Evolutionary conservation across 495 filamentous ascomycete genomes (phyloP).

Genomic region (Elasticomyces elasticus): DNA sequence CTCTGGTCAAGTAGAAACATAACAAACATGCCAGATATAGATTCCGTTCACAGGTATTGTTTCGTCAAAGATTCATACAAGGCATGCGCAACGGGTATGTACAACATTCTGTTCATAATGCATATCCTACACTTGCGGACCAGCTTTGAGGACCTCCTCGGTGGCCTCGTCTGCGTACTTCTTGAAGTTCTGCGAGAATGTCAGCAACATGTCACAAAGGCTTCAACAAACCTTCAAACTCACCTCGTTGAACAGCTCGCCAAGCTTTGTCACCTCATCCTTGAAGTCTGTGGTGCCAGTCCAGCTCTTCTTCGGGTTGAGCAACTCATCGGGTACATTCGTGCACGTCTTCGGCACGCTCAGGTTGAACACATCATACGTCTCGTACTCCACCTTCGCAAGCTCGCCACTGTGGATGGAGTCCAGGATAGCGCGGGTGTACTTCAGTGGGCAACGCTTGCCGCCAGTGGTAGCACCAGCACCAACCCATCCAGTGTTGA

Average conservation of each 20-base stretch:
- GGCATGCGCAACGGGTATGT: too few relatives aligned
- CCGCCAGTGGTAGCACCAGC: constrained; percentile 78
- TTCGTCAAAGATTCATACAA: too few relatives aligned
- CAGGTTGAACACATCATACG: constrained; percentile 93
- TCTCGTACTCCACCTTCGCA: constrained; percentile 84
- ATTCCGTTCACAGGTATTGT: neutral
- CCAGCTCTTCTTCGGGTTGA: constrained; percentile 93
- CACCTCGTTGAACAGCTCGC: constrained; percentile 55
- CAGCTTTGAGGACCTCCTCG: constrained; percentile 55
- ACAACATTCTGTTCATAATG: too few relatives aligned
- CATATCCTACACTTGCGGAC: neutral
- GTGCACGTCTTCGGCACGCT: constrained; percentile 77
- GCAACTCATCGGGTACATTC: constrained; percentile 72
- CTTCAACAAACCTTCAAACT: neutral
- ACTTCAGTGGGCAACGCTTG: constrained; percentile 97
- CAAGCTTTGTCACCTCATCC: constrained; percentile 81
- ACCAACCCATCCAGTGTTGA: constrained; percentile 99
- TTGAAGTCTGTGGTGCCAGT: constrained; percentile 69
- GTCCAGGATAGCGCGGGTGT: constrained; percentile 87
- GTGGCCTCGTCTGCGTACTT: constrained; percentile 87
- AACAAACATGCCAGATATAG: neutral
- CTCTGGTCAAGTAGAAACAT: constrained; percentile 6
- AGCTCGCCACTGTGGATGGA: constrained; percentile 95
- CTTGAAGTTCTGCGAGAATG: constrained; percentile 63
- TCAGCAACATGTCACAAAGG: neutral